Evolutionary conservation across 495 filamentous ascomycete species (phyloP).

Genomic region (Xylaria palmicola): DNA sequence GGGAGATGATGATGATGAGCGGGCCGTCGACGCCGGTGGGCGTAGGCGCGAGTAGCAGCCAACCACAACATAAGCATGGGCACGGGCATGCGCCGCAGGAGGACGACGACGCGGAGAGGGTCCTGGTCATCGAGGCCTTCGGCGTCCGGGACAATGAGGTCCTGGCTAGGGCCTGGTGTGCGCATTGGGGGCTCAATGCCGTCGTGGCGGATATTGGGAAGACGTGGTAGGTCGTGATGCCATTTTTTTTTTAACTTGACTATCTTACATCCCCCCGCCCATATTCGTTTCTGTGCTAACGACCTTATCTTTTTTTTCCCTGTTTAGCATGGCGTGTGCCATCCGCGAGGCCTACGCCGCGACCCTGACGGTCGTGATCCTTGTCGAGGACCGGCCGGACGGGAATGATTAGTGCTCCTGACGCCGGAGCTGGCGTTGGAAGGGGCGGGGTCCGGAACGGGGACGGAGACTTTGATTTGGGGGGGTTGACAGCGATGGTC

Average conservation of each 20-base stretch:
- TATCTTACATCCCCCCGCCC: too few relatives aligned
- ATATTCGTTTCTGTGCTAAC: not conserved
- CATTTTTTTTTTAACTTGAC: not conserved
- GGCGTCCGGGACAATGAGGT: constrained; percentile 72
- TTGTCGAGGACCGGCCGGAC: constrained; percentile 51
- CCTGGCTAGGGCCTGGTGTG: constrained; percentile 69
- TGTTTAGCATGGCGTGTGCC: constrained; percentile 61
- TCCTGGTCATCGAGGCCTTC: constrained; percentile 68
- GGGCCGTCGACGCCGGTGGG: constrained; percentile 22
- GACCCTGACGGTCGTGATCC: constrained; percentile 66
- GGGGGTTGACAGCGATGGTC: too few relatives aligned
- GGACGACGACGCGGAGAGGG: constrained; percentile 51
- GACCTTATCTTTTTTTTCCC: not conserved
- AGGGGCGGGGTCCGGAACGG: too few relatives aligned
- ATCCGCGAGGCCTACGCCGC: constrained; percentile 71
- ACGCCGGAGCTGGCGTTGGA: not conserved
- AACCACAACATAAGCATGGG: constrained; percentile 5
- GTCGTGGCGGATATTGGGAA: constrained; percentile 62
- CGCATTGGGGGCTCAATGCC: constrained; percentile 65
- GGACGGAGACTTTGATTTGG: too few relatives aligned
- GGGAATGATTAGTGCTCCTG: constrained; percentile 30
- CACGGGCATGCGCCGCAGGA: constrained; percentile 11
- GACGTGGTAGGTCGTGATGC: constrained; percentile 55
- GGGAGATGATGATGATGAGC: constrained; percentile 11
- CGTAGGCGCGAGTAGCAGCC: constrained; percentile 18